Base-by-base conservation (phyloP, 2,329 filamentous ascomycete species). In the Volutella citrinella region DNA sequence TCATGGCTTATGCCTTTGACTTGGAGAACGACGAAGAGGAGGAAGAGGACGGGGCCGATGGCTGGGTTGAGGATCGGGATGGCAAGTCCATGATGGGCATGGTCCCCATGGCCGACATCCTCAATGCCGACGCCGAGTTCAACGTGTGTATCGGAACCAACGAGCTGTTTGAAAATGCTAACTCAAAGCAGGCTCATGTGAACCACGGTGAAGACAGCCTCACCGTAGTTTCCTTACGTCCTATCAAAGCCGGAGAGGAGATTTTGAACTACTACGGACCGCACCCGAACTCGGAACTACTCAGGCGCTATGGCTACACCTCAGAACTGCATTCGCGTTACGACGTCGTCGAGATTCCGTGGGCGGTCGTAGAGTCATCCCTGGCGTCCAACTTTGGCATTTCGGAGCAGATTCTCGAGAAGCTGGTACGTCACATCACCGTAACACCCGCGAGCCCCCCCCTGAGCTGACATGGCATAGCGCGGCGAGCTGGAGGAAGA, bases 1-100 rank as follows among this genome's bases (percentile, higher is more conserved):
- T 95, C 47, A 94, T 95, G 88, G 84, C 88, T 0, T 95, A 95
- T 56, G 88, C 88, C 0, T 95, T 95, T 56, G 89, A 95, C 48
- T 74, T 95, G 7, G 76, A 78, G 29, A 69, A 68, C 7, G 65
- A 70, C 0, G 74, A 80, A 5, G 69, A 77, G 1, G 58, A 66
- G 0, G 73, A 79, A 15, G 76, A 79, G 12, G 75, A 81, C 3
- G 75, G 80, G 10, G 66, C 75, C 7, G 79, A 80, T 16, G 79
- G 77, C 26, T 84, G 82, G 67, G 70, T 83, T 2, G 79, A 82
- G 36, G 80, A 84, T 36, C 70, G 72, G 31, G 70, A 81, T 4
- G 69, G 68, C 8, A 69, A 69, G 43, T 64, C 68, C 1, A 64
- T 74, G 56, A 87, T 95, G 63, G 89, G 85, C 32, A 93, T 95